A percentile compares a stretch with the other conserved stretches of the same genome.
Conservation (phyloP, 2,329 filamentous ascomycete genomes). For the Diaporthe helianthi region DNA sequence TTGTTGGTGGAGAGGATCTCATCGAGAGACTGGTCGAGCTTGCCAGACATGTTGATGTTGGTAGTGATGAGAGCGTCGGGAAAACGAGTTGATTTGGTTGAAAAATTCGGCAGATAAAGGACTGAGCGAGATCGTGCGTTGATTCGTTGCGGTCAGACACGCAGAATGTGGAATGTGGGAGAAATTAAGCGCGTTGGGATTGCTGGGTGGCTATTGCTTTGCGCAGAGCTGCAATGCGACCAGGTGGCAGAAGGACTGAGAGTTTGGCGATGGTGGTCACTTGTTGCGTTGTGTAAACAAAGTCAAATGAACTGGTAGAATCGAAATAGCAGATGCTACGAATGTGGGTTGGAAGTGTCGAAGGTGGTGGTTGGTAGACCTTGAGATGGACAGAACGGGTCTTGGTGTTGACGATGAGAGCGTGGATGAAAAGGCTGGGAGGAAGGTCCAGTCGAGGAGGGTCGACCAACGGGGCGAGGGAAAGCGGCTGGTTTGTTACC, state of each 20-base stretch:
- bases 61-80: slow-evolving; percentile 35
- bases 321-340: slow-evolving; percentile 10
- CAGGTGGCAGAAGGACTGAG: slow-evolving; percentile 2
- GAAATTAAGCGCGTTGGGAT: neutral
- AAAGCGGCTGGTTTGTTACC: slow-evolving; percentile 26
- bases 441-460: neutral
- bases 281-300: neutral
- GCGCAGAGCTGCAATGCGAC: slow-evolving; percentile 19
- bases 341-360: slow-evolving; percentile 8
- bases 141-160: neutral
- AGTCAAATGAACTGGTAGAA: slow-evolving; percentile 6
- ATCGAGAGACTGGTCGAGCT: slow-evolving; percentile 96
- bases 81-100: slow-evolving; percentile 30
- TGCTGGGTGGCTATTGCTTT: neutral
- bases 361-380: slow-evolving; percentile 17
- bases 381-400: slow-evolving; percentile 13
- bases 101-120: neutral
- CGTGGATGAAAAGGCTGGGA: slow-evolving; percentile 19
- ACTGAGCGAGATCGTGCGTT: slow-evolving; percentile 9
- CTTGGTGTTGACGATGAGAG: slow-evolving; percentile 1
- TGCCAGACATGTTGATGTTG: slow-evolving; percentile 75
- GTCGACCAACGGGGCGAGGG: neutral
- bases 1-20: slow-evolving; percentile 85
- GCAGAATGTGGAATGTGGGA: neutral
- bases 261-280: neutral